Evolutionary conservation across 495 filamentous ascomycete genomes (phyloP), one percentile per base, ranked within the genome.

Genomic region (Hyaloscypha bicolor): DNA sequence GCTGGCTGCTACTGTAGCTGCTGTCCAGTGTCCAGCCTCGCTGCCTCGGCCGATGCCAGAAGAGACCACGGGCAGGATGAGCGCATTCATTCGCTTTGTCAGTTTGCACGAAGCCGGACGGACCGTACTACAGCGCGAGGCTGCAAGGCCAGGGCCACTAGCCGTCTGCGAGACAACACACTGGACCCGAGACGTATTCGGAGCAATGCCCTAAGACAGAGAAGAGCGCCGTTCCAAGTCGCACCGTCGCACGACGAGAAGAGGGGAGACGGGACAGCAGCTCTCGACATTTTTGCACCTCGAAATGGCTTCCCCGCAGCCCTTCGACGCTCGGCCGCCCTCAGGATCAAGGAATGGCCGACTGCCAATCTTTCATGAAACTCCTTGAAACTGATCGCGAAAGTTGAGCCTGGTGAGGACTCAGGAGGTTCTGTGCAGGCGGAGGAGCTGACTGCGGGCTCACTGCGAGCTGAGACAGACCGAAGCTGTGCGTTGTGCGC

Each of bases 281-380:
- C 42, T 14, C 1, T 48, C 9, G 45, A 57, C 33, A 25, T 19
- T 35, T 67, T 62, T 55, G 52, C 53, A 53, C 25, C 42, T 33
- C 21, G 31, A 48, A 48, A 62, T 57, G 32, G 59, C 39, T 62
- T 57, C 65, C 65, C 65, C 65, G 65, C 65, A 67, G 45, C 21
- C 8, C 25, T 48, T 32, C 56, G 25, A 52, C 55, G 4, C 30
- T 63, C 60, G 60, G 60, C 60, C 39, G 60, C 9, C 22, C 56
- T 33, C 32, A 21, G 19, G 56, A 22, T 9, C 22, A 56, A 11
- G 16, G 8, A 56, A 56, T 4, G 53, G 19, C 53, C n/a, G 53
- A 25, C 9, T 56, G 11, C 42, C 9, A 48, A 48, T 48, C 42
- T 48, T 12, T 48, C 42, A 1, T 37, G 35, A 37, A 37, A 37